These are phyloP conservation scores for Calonectria pteridis DNA, from an alignment of 2,329 filamentous ascomycete genomes.

Conservation along the genomic window DNA sequence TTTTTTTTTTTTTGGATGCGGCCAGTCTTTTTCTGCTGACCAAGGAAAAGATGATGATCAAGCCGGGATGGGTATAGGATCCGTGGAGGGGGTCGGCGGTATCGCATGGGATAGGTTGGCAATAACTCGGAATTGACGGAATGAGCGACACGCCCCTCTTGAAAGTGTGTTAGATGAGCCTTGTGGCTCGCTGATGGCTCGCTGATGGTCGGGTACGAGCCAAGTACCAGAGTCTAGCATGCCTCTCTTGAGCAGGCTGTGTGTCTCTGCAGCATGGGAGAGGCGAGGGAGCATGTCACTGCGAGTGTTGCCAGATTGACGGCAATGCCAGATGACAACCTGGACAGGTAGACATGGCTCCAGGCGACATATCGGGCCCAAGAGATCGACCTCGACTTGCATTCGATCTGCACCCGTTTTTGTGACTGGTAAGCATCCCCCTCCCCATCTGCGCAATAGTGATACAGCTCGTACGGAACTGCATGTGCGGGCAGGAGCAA, in stretches of 20 bases:
- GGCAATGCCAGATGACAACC: not conserved
- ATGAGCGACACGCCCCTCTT: constrained; percentile 15
- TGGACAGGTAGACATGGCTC: constrained; percentile 41
- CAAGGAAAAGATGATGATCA: constrained; percentile 36
- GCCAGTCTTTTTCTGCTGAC: constrained; percentile 24
- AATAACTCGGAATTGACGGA: constrained; percentile 28
- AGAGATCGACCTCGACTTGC: not conserved
- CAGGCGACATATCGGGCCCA: constrained; percentile 16
- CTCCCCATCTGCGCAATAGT: not conserved
- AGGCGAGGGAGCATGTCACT: not conserved
- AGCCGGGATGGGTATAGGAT: constrained; percentile 31
- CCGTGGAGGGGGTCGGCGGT: constrained; percentile 22
- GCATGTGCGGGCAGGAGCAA: not conserved
- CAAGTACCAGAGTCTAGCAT: not conserved
- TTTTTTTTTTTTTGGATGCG: not conserved
- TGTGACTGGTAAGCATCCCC: not conserved
- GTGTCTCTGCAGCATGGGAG: not conserved
- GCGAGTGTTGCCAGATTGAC: not conserved
- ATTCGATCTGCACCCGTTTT: not conserved
- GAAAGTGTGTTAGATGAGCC: constrained; percentile 9
- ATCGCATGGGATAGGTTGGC: constrained; percentile 14
- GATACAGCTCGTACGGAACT: not conserved
- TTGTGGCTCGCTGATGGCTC: not conserved
- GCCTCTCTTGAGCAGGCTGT: not conserved
- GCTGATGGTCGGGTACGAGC: not conserved